Base-by-base conservation (phyloP, 495 filamentous ascomycete genomes). In the Penicillium desertorum region DNA sequence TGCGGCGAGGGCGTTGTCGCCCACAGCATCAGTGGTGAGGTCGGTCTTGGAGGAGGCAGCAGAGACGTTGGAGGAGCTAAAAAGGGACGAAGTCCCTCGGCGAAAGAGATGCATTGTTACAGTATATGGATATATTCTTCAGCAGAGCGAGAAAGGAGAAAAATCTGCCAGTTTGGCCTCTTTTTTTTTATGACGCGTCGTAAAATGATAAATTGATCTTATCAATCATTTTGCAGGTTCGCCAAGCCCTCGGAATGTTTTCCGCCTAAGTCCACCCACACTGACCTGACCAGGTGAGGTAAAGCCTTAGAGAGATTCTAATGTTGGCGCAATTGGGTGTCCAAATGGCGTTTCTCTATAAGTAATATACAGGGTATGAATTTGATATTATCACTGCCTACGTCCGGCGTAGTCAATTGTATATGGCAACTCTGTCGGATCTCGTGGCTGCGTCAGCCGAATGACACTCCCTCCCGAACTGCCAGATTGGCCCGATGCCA, bases 391-490 rank as follows among this genome's bases (percentile, higher is more conserved):
- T 36, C 36, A 51, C 17, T 54, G 47, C 34, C 64, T 62, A 62
- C 52, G 63, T 22, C 63, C 59, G 51, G 57, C 66, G 54, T 62
- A 50, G 58, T 72, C 57, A 51, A 79, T 71, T 14, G 64, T 70
- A 59, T 80, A 81, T 14, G 79, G 79, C 53, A 81, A 52, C 62
- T 79, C 78, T 44, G 67, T 63, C 45, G 68, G 67, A 34, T 60
- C 65, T 27, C 59, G 65, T 16, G 72, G 64, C 47, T 74, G 75
- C n/a, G 65, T 62, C 44, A 80, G 52, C n/a, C 73, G 69, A 62
- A 81, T 79, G 16, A 80, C 74, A 62, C 76, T 81, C 17, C 75
- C 73, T 17, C 63, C 75, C 8, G 75, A 77, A 53, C 67, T 67
- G 23, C 65, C 67, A 36, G 76, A 77, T 29, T 66, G 64, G 34